A percentile compares a stretch with the other conserved stretches of the same genome.
These are phyloP conservation scores for Cornus kousa DNA, from an alignment of 148 eudicot species.

Conservation along the genomic window DNA sequence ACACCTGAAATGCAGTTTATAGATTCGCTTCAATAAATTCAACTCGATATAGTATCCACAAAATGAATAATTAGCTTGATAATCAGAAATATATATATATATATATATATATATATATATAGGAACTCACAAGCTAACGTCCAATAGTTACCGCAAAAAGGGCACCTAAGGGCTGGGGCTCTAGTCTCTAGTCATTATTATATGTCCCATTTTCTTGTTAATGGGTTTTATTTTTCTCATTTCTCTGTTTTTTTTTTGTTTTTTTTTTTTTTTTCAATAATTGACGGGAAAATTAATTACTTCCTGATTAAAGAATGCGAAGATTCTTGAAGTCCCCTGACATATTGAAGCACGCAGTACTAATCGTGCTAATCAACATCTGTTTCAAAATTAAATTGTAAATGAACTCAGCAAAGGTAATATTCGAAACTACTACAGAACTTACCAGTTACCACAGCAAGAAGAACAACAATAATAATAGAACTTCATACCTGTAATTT, in stretches of 20 bases:
- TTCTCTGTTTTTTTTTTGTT: too few species aligned
- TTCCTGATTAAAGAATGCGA: too few species aligned
- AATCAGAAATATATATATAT: background rate
- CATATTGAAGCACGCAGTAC: too few species aligned
- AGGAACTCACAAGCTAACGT: background rate
- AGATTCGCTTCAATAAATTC: background rate
- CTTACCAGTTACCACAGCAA: background rate
- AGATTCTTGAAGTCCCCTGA: too few species aligned
- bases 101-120: too few species aligned
- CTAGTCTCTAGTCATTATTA: background rate
- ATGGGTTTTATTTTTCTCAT: background rate
- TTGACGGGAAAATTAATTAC: too few species aligned
- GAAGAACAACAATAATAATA: background rate
- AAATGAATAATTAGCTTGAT: background rate
- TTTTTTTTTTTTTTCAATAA: too few species aligned
- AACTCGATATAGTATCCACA: background rate
- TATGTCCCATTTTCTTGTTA: background rate
- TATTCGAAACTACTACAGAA: background rate
- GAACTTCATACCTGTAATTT: conserved; percentile 62
- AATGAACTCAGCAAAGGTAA: background rate
- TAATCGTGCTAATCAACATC: background rate
- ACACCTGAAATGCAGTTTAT: too few species aligned
- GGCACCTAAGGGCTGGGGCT: background rate
- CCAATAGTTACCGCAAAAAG: background rate
- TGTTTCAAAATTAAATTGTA: background rate